Evolutionary conservation across 192 early-diverging fungal genomes (phyloP), one percentile per base, ranked within the genome.

Genomic region (Kickxella alabastrina): DNA sequence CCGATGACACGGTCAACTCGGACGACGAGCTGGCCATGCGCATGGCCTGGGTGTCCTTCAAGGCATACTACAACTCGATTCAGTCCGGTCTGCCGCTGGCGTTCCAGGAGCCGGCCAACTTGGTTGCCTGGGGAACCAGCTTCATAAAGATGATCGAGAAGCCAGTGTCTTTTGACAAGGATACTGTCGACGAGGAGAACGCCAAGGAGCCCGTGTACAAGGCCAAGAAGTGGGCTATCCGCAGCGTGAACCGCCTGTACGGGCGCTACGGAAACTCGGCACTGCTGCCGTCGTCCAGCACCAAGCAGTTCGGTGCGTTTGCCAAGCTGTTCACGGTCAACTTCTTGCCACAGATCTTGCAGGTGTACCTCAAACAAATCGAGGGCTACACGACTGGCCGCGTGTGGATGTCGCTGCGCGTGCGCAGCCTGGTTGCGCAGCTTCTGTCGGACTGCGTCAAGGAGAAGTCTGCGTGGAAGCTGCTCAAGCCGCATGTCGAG

Each of bases 161-260:
- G 65, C 77, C 78, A 28, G 76, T 85, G 21, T 80, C 79, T 7
- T 65, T 85, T 3, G 80, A 84, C 15, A 62, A 71, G 31, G 81
- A 84, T 43, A 51, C 65, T 1, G 57, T 63, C 27, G 76, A 79
- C 31, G 85, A 88, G 37, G 91, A 92, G 26, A 64, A 84, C 24
- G 90, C 90, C 48, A 86, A 85, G 58, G 83, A 88, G 65, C 85
- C 86, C 17, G 91, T 83, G 79, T 92, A 87, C 87, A 93, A 93
- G 77, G 86, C 87, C 45, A 96, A 95, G 66, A 93, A 95, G 61
- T 96, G 96, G 94, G 87, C 94, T 7, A 86, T 86, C 61, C 83
- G 82, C 49, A 89, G 85, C 68, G 74, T 98, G 59, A 92, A 95
- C 80, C 84, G 83, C 17, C 81, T 92, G 9, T 92, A 95, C 50